Percentiles rank a stretch among this genome's conserved stretches.
phyloP scores from a whole-genome alignment of 2,329 filamentous ascomycete species.

The Penicillium nordicum region DNA sequence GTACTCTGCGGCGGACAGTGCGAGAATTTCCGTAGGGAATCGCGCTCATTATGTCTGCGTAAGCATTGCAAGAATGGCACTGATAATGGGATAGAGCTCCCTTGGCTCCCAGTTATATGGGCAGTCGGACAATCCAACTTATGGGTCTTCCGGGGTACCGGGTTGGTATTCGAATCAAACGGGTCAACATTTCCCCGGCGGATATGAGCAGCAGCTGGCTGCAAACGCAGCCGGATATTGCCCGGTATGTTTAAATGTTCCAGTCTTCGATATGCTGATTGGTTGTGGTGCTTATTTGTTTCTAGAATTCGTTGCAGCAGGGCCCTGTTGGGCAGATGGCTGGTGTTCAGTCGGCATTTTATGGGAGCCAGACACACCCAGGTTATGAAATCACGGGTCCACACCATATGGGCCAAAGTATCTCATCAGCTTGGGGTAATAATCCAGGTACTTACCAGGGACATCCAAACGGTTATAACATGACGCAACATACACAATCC shows the following conservation, averaged over 20 bases:
- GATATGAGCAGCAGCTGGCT: conserved; percentile 2
- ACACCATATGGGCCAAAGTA: conserved; percentile 1
- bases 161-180: conserved; percentile 19
- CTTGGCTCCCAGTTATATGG: conserved; percentile 18
- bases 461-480: conserved; percentile 2
- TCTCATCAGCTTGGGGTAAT: background rate
- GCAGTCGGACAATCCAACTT: conserved; percentile 11
- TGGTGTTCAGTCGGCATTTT: background rate
- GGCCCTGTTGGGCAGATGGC: background rate
- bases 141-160: conserved; percentile 14
- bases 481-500: conserved; percentile 1
- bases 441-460: background rate
- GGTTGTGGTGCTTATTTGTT: background rate
- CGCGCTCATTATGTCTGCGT: conserved; percentile 20
- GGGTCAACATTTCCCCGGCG: conserved; percentile 4
- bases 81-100: conserved; percentile 29
- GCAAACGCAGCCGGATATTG: background rate
- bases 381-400: conserved; percentile 1
- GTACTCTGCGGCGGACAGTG: conserved; percentile 16
- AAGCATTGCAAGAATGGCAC: conserved; percentile 20
- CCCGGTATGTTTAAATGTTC: conserved; percentile 5
- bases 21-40: conserved; percentile 29
- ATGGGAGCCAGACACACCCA: background rate
- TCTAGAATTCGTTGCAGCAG: background rate
- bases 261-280: background rate